Percentiles rank a stretch among this genome's conserved stretches.
These are phyloP conservation scores for Quercus glauca DNA, from an alignment of 306 rosid species.

Conservation along the genomic window DNA sequence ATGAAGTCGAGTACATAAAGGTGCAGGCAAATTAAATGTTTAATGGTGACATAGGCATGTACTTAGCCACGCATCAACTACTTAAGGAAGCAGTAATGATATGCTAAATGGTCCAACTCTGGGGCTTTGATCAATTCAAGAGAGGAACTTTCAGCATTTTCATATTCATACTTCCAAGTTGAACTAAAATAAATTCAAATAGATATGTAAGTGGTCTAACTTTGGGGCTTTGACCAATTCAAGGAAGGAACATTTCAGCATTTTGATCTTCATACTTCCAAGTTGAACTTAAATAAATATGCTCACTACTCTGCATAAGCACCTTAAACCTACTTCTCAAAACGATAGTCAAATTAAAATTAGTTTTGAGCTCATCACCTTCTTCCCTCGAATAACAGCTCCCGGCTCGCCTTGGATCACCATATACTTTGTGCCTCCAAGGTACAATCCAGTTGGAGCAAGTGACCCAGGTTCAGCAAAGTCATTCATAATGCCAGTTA, in stretches of 20 bases:
- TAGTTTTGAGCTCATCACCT: constrained; percentile 35
- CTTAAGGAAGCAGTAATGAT: background rate
- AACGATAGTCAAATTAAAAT: background rate
- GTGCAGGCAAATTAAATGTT: background rate
- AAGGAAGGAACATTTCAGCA: background rate
- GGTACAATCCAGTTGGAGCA: constrained; percentile 77
- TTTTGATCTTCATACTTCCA: background rate
- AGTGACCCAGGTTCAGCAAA: constrained; percentile 73
- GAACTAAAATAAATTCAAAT: background rate
- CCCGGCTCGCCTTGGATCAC: constrained; percentile 87
- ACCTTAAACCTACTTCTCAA: background rate
- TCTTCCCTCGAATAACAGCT: constrained; percentile 86
- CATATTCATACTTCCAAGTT: background rate
- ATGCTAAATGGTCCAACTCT: background rate
- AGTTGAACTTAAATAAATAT: background rate
- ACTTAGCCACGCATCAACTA: background rate
- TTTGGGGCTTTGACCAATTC: background rate
- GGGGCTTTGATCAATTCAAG: background rate
- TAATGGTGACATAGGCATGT: background rate
- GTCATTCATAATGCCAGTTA: constrained; percentile 55
- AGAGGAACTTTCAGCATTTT: background rate
- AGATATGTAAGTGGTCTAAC: background rate
- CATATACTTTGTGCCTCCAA: constrained; percentile 86
- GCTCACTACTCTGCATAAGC: background rate
- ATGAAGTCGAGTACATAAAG: background rate